Percentiles rank a stretch among this genome's conserved stretches.
These are phyloP conservation scores for Amanita inopinata DNA, from an alignment of 768 basidiomycete genomes.

Conservation along the genomic window DNA sequence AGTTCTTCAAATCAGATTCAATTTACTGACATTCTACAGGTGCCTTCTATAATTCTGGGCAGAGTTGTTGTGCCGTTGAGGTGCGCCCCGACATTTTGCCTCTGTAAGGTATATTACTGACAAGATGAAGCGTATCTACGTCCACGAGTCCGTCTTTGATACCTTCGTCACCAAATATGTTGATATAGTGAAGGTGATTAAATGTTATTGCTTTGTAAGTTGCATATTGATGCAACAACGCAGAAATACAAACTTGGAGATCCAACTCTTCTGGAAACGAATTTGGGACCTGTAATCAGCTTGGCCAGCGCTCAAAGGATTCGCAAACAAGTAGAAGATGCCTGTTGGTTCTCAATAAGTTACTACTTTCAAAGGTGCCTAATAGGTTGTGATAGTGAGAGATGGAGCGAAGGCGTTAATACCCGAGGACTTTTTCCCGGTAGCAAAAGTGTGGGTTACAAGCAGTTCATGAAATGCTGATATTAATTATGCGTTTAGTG, in stretches of 20 bases:
- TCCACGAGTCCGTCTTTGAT: constrained; percentile 78
- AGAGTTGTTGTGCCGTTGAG: constrained; percentile 93
- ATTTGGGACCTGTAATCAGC: constrained; percentile 90
- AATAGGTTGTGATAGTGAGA: constrained; percentile 33
- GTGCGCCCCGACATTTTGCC: constrained; percentile 25
- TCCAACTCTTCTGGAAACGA: constrained; percentile 63
- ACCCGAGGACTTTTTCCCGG: constrained; percentile 53
- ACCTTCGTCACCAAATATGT: constrained; percentile 68
- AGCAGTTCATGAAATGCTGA: not conserved
- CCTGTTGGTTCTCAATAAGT: constrained; percentile 36
- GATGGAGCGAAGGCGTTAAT: constrained; percentile 77
- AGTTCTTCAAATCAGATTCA: not conserved
- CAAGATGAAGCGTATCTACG: constrained; percentile 71
- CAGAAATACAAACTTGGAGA: constrained; percentile 83
- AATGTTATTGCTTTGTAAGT: no score
- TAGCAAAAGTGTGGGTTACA: constrained; percentile 53
- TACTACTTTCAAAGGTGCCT: not conserved
- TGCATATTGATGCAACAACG: not conserved
- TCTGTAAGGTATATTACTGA: not conserved
- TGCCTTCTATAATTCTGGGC: constrained; percentile 94
- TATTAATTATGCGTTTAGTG: constrained; percentile 30
- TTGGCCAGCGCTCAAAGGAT: constrained; percentile 79
- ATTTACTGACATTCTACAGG: constrained; percentile 30
- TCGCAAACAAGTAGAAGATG: constrained; percentile 78
- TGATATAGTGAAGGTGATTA: constrained; percentile 56